Conservation (phyloP, 129 eudicot species). For the Smallanthus sonchifolius region DNA sequence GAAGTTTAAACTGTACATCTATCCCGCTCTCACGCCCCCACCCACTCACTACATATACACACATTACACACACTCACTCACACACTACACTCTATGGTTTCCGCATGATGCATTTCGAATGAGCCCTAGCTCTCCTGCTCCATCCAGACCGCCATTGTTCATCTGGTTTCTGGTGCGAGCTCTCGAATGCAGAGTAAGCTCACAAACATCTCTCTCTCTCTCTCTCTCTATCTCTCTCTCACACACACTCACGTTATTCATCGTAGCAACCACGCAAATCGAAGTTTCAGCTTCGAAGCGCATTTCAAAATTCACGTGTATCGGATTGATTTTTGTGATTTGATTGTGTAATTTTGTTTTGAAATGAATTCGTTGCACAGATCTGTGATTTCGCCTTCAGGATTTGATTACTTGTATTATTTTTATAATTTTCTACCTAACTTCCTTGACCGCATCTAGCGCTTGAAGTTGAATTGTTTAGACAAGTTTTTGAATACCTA, state of each 20-base stretch:
- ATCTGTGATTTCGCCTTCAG: conserved; percentile 5
- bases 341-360: neutral
- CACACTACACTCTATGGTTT: conserved; percentile 19
- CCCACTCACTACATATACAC: conserved; percentile 4
- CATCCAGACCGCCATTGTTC: conserved; percentile 15
- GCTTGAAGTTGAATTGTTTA: conserved; percentile 4
- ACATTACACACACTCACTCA: conserved; percentile 13
- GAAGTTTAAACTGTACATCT: conserved; percentile 40
- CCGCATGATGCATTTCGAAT: conserved; percentile 23
- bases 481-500: neutral
- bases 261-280: neutral
- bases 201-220: neutral
- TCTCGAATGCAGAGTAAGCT: conserved; percentile 53
- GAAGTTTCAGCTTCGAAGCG: neutral
- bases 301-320: neutral
- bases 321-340: conserved; percentile 3
- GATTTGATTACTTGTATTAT: neutral
- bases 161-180: conserved; percentile 23
- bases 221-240: neutral
- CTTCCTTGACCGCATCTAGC: conserved; percentile 21
- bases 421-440: conserved; percentile 16
- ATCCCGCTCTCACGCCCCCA: conserved; percentile 55
- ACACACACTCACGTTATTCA: neutral
- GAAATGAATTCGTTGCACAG: conserved; percentile 11
- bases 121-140: conserved; percentile 35